Evolutionary conservation across 2,329 filamentous ascomycete genomes (phyloP), one percentile per base, ranked within the genome.

Genomic region (Bipolaris victoriae): DNA sequence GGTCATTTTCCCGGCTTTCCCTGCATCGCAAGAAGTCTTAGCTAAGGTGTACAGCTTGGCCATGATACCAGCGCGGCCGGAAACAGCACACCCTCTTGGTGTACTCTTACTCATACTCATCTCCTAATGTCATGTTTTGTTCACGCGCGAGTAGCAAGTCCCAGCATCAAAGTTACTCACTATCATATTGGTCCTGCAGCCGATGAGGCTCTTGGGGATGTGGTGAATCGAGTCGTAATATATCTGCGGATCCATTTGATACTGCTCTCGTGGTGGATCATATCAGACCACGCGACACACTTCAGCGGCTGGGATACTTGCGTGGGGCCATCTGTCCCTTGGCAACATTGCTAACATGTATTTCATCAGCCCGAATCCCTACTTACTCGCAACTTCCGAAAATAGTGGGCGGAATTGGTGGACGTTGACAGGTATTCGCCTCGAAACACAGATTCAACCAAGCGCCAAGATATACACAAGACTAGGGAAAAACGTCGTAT

Each of bases 11-110:
- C 49, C 40, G 40, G 33, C 49, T n/a, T 52, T 11, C 31, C 31
- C 10, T 52, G 49, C 40, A n/a, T 18, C 40, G 22, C 6, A 45
- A 16, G 31, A 52, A 52, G 31, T 7, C 49, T 52, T 37, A 26
- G 40, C 20, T 37, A 37, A 24, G 33, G 16, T 3, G 16, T 33
- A 26, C n/a, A 15, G 40, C 33, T 44, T 20, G 40, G 31, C 49
- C 26, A n/a, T 13, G 7, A 18, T 36, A 44, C 18, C 40, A 52
- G 40, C 49, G 49, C 40, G 49, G 40, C 40, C 49, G 49, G 33
- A 16, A 52, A 24, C 15, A 51, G 24, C 3, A 15, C 20, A 15
- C 11, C 39, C 24, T 51, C 18, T 44, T 29, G 2, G 16, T 20
- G 18, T 18, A 44, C 16, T 9, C 15, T 48, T 48, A 20, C 24